These are phyloP conservation scores for Termitomyces sp. DNA, from an alignment of 768 basidiomycete species.

Conservation along the genomic window DNA sequence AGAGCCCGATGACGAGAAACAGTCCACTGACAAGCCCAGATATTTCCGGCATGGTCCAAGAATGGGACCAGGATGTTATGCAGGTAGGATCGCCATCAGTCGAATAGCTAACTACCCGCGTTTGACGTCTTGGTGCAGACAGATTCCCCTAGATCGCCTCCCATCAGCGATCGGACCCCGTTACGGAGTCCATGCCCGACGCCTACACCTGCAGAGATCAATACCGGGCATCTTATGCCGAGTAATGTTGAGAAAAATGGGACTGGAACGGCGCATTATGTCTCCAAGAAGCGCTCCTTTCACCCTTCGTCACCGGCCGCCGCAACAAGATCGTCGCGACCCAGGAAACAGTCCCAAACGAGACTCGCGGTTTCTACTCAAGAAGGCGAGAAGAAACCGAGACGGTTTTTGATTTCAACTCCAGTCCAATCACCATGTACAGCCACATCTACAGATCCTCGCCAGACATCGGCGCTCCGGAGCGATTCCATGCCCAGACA, in stretches of 20 bases:
- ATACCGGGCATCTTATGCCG: neutral
- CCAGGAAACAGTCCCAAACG: neutral
- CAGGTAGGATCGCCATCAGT: neutral
- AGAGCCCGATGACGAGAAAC: no score
- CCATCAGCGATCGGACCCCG: no score
- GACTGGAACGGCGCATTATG: no score
- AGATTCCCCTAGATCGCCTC: no score
- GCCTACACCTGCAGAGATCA: neutral
- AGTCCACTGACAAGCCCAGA: neutral
- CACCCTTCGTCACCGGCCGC: neutral
- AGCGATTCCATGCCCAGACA: neutral
- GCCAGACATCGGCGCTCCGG: neutral
- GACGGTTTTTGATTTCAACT: neutral
- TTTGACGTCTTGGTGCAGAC: neutral
- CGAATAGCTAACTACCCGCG: neutral
- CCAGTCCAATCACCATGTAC: neutral
- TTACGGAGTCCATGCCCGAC: neutral
- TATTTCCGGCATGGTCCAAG: neutral
- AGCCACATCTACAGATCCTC: neutral
- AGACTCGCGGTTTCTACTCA: neutral
- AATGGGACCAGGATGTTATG: neutral
- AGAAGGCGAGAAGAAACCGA: neutral
- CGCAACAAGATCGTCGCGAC: neutral
- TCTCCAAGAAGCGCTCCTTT: neutral
- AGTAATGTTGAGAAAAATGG: neutral